Base-by-base conservation (phyloP, 768 basidiomycete genomes). In the Butyriboletus loyo region DNA sequence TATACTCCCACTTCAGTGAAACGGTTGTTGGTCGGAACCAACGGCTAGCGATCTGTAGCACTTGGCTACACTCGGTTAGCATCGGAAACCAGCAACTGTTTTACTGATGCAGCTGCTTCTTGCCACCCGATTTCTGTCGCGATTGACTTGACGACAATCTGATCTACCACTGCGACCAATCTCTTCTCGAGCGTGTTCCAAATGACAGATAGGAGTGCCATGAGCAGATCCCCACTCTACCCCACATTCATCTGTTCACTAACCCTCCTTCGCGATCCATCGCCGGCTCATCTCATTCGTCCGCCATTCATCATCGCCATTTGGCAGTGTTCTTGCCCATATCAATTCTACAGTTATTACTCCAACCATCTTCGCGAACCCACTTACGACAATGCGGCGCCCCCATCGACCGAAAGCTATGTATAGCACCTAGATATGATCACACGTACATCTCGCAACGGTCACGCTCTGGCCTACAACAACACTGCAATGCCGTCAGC, bases 121-220 rank as follows among this genome's bases (percentile, higher is more conserved):
- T 5, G 9, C 25, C 34, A 34, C 32, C 22, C 39, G 17, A 39
- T 46, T 25, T 47, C 53, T 49, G 19, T 35, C 55, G 21, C 55
- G 49, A 60, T 62, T 53, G 48, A 14, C 56, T 30, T 30, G 0
- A 40, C 51, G 61, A 50, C 61, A 61, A 61, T 61, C 60, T 55
- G 60, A 61, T 61, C 61, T 59, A 11, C 52, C 54, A 13, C 47
- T 44, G 46, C 59, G 58, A 59, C 60, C 55, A 53, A 47, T 35
- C 37, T 41, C 55, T 30, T n/a, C 45, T 44, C 45, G 30, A 24
- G 1, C 43, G n/a, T 42, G 22, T 46, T 41, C 14, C 34, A 9
- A 44, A 41, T 35, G 42, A 39, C 42, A 49, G 59, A 57, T 61
- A 57, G 50, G 59, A 61, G 57, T 15, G 7, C 2, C 30, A 8